Evolutionary conservation across 345 rosid species (phyloP).

Genomic region (Triadica sebifera): DNA sequence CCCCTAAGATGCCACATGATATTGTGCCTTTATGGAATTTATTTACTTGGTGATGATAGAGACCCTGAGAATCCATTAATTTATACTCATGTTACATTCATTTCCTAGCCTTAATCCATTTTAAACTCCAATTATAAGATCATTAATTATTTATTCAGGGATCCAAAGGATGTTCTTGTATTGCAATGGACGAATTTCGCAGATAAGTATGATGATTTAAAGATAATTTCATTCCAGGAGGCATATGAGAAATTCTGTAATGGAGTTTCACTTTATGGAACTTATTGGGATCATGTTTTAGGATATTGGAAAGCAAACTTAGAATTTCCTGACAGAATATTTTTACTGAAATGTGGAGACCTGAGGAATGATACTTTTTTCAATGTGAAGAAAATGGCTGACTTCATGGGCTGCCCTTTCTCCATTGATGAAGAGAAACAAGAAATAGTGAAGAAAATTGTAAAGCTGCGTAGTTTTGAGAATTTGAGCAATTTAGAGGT

Average conservation of each 20-base stretch:
- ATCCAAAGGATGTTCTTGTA: conserved; percentile 3
- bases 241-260: conserved; percentile 1
- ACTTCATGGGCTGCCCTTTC: conserved; percentile 9
- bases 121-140: background rate
- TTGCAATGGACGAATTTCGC: background rate
- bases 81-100: background rate
- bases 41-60: background rate
- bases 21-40: background rate
- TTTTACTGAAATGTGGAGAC: background rate
- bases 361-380: conserved; percentile 1
- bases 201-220: background rate
- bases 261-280: background rate
- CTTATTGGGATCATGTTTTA: conserved; percentile 9
- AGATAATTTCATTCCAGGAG: background rate
- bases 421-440: background rate
- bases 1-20: background rate
- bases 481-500: conserved; percentile 11
- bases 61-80: background rate
- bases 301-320: conserved; percentile 15
- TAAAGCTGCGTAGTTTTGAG: conserved; percentile 5
- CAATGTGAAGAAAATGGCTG: conserved; percentile 7
- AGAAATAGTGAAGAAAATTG: background rate
- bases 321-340: conserved; percentile 1
- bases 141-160: conserved; percentile 2
- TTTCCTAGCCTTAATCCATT: background rate